Conservation (phyloP, 2,329 filamentous ascomycete genomes). For the Colletotrichum aenigma region DNA sequence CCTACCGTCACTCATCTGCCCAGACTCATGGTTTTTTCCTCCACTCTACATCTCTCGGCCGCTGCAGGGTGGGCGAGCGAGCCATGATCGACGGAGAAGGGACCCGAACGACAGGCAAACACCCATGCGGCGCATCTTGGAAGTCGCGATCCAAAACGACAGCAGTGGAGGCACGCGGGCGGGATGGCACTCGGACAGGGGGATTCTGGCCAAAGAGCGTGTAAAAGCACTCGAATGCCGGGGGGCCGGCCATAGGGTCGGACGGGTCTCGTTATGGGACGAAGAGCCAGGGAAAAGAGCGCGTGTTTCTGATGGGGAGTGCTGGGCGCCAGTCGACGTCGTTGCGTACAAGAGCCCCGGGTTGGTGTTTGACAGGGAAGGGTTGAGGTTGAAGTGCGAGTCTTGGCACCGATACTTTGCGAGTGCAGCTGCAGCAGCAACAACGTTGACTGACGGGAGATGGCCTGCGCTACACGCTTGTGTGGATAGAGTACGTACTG, state of each 20-base stretch:
- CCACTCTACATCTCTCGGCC: background rate
- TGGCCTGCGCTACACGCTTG: constrained; percentile 3
- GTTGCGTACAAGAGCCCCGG: background rate
- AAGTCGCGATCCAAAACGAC: constrained; percentile 16
- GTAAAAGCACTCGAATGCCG: constrained; percentile 4
- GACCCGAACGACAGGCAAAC: constrained; percentile 13
- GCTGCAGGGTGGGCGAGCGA: background rate
- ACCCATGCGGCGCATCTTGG: constrained; percentile 17
- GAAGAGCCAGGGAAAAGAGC: background rate
- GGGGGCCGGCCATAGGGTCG: constrained; percentile 10
- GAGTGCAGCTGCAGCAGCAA: background rate
- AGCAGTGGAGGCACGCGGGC: constrained; percentile 4
- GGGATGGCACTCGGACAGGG: constrained; percentile 20
- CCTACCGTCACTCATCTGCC: background rate
- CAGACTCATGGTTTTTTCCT: background rate
- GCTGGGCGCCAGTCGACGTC: constrained; percentile 14
- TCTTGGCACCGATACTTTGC: background rate
- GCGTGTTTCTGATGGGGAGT: constrained; percentile 12
- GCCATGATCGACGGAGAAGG: constrained; percentile 14
- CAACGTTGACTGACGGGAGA: constrained; percentile 11
- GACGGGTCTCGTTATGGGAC: constrained; percentile 12
- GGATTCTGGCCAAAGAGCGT: constrained; percentile 11
- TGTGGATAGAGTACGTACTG: background rate
- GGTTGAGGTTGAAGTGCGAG: background rate
- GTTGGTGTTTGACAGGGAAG: constrained; percentile 14